Evolutionary conservation across 2,329 filamentous ascomycete genomes (phyloP).

Genomic region (Nemania bipapillata): DNA sequence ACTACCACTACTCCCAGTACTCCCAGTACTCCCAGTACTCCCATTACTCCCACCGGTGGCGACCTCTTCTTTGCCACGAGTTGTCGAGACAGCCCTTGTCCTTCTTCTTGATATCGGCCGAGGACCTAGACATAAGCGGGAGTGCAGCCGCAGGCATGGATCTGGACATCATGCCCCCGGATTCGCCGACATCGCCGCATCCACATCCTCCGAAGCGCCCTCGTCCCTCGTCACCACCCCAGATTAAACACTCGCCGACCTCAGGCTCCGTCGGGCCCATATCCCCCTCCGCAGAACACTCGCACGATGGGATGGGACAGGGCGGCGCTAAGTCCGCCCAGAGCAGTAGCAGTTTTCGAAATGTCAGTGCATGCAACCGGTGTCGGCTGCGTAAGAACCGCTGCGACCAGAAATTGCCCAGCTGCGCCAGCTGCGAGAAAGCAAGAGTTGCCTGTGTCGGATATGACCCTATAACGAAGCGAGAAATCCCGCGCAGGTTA

Average conservation of each 20-base stretch:
- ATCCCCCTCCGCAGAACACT: slow-evolving; percentile 49
- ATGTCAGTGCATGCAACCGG: slow-evolving; percentile 93
- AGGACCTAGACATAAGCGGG: background rate
- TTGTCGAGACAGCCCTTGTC: slow-evolving; percentile 8
- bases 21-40: too few species aligned
- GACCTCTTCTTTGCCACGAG: background rate
- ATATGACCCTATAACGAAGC: slow-evolving; percentile 95
- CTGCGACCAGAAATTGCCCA: slow-evolving; percentile 91
- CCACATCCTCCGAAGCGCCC: slow-evolving; percentile 67
- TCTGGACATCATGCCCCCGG: slow-evolving; percentile 57
- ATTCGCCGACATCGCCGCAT: slow-evolving; percentile 62
- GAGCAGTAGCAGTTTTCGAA: slow-evolving; percentile 75
- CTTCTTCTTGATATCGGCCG: background rate
- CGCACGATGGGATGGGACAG: slow-evolving; percentile 49
- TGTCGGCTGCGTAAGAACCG: slow-evolving; percentile 93
- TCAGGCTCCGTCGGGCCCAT: slow-evolving; percentile 54
- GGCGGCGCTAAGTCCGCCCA: slow-evolving; percentile 62
- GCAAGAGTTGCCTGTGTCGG: slow-evolving; percentile 91
- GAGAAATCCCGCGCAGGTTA: slow-evolving; percentile 91
- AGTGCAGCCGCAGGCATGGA: slow-evolving; percentile 29
- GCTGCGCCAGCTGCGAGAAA: slow-evolving; percentile 92
- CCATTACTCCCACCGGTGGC: background rate
- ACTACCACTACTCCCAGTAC: too few species aligned
- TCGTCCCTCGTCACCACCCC: slow-evolving; percentile 62
- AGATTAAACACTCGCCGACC: slow-evolving; percentile 56